These are phyloP conservation scores for Cordyceps militaris DNA, from an alignment of 2,329 filamentous ascomycete species.

Conservation along the genomic window DNA sequence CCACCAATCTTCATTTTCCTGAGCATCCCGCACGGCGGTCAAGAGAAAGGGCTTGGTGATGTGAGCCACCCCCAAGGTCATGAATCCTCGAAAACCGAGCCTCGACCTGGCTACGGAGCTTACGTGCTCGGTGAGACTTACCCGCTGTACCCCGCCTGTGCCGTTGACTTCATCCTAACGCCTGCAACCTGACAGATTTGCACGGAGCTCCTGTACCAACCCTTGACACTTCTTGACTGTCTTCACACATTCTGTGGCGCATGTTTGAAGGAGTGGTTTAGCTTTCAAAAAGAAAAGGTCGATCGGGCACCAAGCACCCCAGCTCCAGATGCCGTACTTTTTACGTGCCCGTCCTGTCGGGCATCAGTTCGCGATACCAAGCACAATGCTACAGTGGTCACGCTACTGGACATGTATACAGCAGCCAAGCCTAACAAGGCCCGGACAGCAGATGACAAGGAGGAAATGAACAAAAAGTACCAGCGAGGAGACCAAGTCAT, in stretches of 20 bases:
- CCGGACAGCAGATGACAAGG: conserved; percentile 64
- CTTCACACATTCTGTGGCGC: conserved; percentile 94
- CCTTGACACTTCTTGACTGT: conserved; percentile 84
- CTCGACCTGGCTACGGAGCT: conserved; percentile 86
- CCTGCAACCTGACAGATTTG: conserved; percentile 63
- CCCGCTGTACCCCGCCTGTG: conserved; percentile 11
- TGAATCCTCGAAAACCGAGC: conserved; percentile 42
- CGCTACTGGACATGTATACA: conserved; percentile 82
- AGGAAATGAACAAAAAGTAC: conserved; percentile 69
- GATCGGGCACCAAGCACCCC: conserved; percentile 44
- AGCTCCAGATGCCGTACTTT: conserved; percentile 44
- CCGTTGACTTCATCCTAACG: background rate
- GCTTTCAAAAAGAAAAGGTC: conserved; percentile 61
- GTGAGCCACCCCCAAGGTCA: conserved; percentile 14
- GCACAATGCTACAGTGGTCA: conserved; percentile 85
- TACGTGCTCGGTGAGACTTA: conserved; percentile 75
- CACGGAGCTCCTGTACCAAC: conserved; percentile 88
- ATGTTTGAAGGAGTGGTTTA: conserved; percentile 94
- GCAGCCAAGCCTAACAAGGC: conserved; percentile 69
- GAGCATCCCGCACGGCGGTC: background rate
- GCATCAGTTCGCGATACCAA: conserved; percentile 77
- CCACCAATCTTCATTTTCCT: background rate
- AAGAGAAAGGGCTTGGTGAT: background rate
- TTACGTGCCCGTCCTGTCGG: conserved; percentile 90
- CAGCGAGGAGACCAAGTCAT: conserved; percentile 76